These are phyloP conservation scores for Boletellus sp. DNA, from an alignment of 768 basidiomycete species.

Conservation along the genomic window DNA sequence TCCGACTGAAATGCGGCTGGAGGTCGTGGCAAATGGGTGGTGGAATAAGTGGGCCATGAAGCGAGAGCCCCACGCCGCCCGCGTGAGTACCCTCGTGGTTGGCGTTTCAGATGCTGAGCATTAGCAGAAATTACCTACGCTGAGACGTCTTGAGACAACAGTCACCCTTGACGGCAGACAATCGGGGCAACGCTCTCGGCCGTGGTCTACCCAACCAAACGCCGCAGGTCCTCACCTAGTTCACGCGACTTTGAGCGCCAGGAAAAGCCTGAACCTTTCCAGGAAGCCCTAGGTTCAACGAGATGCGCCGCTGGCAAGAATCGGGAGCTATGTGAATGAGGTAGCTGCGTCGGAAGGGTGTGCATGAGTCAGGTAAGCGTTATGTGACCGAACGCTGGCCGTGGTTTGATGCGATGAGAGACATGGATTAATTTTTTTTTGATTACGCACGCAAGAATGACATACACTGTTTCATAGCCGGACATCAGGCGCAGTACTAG, in stretches of 20 bases:
- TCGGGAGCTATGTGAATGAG: not conserved
- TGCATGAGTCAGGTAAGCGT: conserved; percentile 12
- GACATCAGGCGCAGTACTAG: conserved; percentile 15
- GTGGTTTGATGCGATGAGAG: conserved; percentile 5
- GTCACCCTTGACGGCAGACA: conserved; percentile 44
- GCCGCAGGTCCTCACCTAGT: conserved; percentile 16
- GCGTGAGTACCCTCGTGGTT: conserved; percentile 18
- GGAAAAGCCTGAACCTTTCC: conserved; percentile 15
- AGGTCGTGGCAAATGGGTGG: conserved; percentile 48
- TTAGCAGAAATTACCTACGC: conserved; percentile 29
- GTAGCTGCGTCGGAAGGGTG: conserved; percentile 7
- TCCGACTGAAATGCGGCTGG: conserved; percentile 30
- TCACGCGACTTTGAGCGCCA: conserved; percentile 16
- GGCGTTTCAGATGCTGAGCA: conserved; percentile 8
- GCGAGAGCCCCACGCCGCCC: conserved; percentile 12
- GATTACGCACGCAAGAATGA: conserved; percentile 13
- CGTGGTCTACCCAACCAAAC: conserved; percentile 26
- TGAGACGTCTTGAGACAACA: conserved; percentile 47
- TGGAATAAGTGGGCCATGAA: conserved; percentile 47
- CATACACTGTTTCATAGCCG: conserved; percentile 23
- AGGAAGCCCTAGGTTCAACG: conserved; percentile 8
- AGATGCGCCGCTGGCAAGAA: conserved; percentile 8
- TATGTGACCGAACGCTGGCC: conserved; percentile 1
- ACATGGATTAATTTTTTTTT: conserved; percentile 21
- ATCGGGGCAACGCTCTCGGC: conserved; percentile 24